Evolutionary conservation across 2,329 filamentous ascomycete species (phyloP), one percentile per base, ranked within the genome.

Genomic region (Leptographium procerum): DNA sequence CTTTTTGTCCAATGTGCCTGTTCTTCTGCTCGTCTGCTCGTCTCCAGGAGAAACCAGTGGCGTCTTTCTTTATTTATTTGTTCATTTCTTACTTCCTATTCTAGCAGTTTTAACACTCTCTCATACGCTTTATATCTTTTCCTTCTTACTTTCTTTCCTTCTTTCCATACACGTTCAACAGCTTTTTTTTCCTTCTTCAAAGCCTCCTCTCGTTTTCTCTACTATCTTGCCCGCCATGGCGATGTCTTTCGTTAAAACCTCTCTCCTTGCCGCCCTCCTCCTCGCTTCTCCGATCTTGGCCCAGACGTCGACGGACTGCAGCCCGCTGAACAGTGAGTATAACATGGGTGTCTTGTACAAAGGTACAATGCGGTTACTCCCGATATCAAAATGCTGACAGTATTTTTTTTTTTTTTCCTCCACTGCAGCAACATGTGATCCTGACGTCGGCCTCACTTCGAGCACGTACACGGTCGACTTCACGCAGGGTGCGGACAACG

Each of bases 401-500:
- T n/a, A n/a, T n/a, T n/a, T 9, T 40, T 19, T 13, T 3, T 52
- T n/a, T 34, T 5, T 26, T 51, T 28, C 24, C 48, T 19, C 48
- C 14, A 9, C 14, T 5, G 2, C 26, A 57, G 56, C 14, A 19
- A 57, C 56, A 2, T 57, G 56, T 24, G 16, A 22, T 13, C 26
- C 34, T 2, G 56, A 57, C 16, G 19, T 40, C 1, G 56, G 19
- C 6, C 29, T 57, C 3, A 5, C 7, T 7, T 19, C 16, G 10
- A 57, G 33, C 50, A 53, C 2, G 43, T 61, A 59, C 52, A 33
- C 34, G 13, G 57, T 61, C 29, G 61, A 63, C 60, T 63, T 63
- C 45, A 61, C 54, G 26, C 8, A 60, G 36, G 43, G 57, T 8
- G 53, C 60, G 16, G 55, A 57, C 40, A 50, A 55, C 31, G 45